Evolutionary conservation across 257 asterid species (phyloP).

Genomic region (Ajuga chamaepitys): DNA sequence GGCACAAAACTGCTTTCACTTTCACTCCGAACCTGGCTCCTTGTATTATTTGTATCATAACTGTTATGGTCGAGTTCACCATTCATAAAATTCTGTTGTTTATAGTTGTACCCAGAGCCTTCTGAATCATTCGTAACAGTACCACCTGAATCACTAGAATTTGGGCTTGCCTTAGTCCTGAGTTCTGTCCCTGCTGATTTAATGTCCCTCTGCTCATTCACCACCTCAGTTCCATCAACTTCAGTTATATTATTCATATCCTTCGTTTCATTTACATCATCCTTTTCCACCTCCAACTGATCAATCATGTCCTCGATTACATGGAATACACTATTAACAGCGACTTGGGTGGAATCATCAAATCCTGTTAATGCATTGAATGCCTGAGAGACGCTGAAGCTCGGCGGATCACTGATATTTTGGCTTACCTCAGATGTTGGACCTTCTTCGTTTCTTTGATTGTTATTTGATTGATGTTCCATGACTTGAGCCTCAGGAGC

Average conservation of each 20-base stretch:
- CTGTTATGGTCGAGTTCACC: constrained; percentile 13
- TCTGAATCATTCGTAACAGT: constrained; percentile 21
- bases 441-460: constrained; percentile 41
- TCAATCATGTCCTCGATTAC: constrained; percentile 84
- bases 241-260: constrained; percentile 20
- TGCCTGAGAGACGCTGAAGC: constrained; percentile 74
- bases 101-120: constrained; percentile 9
- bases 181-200: constrained; percentile 23
- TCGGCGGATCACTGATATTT: constrained; percentile 35
- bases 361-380: constrained; percentile 70
- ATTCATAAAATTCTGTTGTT: constrained; percentile 1
- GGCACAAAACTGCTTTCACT: constrained; percentile 19
- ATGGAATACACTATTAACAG: constrained; percentile 80
- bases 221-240: constrained; percentile 21
- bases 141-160: constrained; percentile 25
- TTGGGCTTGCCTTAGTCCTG: constrained; percentile 7
- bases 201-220: constrained; percentile 14
- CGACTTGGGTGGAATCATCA: constrained; percentile 94
- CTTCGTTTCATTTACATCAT: constrained; percentile 28
- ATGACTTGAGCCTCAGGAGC: constrained; percentile 32
- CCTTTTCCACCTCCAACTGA: constrained; percentile 52
- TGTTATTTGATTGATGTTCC: constrained; percentile 38
- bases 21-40: constrained; percentile 24
- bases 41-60: constrained; percentile 12
- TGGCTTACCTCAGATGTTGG: constrained; percentile 24